Percentiles rank a stretch among this genome's conserved stretches.
Conservation (phyloP, 495 filamentous ascomycete species). For the Diplogelasinospora grovesii region DNA sequence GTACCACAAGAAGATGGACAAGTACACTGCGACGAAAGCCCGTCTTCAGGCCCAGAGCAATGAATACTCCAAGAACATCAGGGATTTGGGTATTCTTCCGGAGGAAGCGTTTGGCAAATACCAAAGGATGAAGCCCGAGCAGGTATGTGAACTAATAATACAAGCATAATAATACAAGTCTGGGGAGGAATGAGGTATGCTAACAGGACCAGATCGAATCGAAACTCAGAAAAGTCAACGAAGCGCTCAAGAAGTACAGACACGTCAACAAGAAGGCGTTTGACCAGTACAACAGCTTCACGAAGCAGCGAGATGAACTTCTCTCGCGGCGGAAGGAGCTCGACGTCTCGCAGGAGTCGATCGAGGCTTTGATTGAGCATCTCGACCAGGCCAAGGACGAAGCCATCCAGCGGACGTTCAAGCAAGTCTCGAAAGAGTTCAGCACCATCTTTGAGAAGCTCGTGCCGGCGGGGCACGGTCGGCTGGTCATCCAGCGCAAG, state of each 20-base stretch:
- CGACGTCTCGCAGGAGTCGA: slow-evolving; percentile 71
- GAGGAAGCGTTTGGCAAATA: slow-evolving; percentile 94
- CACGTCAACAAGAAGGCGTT: slow-evolving; percentile 99
- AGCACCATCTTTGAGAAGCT: slow-evolving; percentile 87
- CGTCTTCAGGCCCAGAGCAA: slow-evolving; percentile 65
- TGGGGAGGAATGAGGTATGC: no score
- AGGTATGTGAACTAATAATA: slow-evolving; percentile 36
- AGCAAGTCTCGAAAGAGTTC: slow-evolving; percentile 92
- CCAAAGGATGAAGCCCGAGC: slow-evolving; percentile 68
- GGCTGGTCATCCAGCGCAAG: slow-evolving; percentile 88
- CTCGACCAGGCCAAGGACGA: slow-evolving; percentile 95
- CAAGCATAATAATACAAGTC: not conserved
- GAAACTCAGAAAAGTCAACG: slow-evolving; percentile 86
- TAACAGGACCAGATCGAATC: slow-evolving; percentile 56
- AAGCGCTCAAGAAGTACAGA: slow-evolving; percentile 88
- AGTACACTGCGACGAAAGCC: slow-evolving; percentile 79
- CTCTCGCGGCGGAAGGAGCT: slow-evolving; percentile 78
- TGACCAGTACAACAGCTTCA: slow-evolving; percentile 97
- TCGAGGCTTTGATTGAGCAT: slow-evolving; percentile 83
- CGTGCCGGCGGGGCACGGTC: slow-evolving; percentile 86
- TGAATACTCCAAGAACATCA: slow-evolving; percentile 80
- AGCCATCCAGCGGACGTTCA: slow-evolving; percentile 95
- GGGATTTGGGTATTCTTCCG: slow-evolving; percentile 86
- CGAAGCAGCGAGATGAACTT: slow-evolving; percentile 77
- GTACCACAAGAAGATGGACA: slow-evolving; percentile 85